These are phyloP conservation scores for Auriscalpium vulgare DNA, from an alignment of 768 basidiomycete species.

Conservation along the genomic window DNA sequence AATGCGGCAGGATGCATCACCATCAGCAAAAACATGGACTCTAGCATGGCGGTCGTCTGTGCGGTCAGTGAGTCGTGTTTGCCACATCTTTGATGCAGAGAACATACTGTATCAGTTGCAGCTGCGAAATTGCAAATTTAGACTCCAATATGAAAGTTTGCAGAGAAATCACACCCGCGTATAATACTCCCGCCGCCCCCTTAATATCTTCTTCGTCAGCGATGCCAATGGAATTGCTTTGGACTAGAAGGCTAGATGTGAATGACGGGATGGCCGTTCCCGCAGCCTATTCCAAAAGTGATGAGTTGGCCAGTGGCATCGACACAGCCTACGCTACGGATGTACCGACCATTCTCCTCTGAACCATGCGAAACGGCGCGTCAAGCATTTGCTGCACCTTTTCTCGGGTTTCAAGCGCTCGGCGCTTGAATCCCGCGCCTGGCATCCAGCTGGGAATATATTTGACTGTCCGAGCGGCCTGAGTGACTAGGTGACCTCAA, in stretches of 20 bases:
- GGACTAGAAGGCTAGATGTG: constrained; percentile 10
- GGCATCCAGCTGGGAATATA: constrained; percentile 15
- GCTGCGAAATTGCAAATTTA: not conserved
- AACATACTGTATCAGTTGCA: constrained; percentile 13
- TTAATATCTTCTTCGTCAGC: constrained; percentile 15
- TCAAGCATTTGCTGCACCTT: constrained; percentile 15
- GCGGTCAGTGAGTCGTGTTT: not conserved
- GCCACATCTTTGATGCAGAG: not conserved
- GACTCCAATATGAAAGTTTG: too few species aligned
- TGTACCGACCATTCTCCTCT: constrained; percentile 3
- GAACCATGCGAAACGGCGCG: constrained; percentile 14
- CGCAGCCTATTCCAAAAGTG: constrained; percentile 7
- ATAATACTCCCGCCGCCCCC: constrained; percentile 13
- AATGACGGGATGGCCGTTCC: constrained; percentile 15
- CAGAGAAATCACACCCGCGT: constrained; percentile 7
- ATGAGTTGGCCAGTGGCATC: not conserved
- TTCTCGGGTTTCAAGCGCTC: constrained; percentile 9
- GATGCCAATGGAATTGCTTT: not conserved
- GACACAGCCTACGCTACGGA: not conserved
- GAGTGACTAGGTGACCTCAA: too few species aligned
- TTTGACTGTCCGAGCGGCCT: constrained; percentile 3
- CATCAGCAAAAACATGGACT: constrained; percentile 15
- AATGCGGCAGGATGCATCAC: constrained; percentile 17
- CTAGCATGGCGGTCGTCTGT: constrained; percentile 13
- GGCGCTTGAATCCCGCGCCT: constrained; percentile 16